Conservation (phyloP, 148 eudicot genomes). For the Cornus controversa region DNA sequence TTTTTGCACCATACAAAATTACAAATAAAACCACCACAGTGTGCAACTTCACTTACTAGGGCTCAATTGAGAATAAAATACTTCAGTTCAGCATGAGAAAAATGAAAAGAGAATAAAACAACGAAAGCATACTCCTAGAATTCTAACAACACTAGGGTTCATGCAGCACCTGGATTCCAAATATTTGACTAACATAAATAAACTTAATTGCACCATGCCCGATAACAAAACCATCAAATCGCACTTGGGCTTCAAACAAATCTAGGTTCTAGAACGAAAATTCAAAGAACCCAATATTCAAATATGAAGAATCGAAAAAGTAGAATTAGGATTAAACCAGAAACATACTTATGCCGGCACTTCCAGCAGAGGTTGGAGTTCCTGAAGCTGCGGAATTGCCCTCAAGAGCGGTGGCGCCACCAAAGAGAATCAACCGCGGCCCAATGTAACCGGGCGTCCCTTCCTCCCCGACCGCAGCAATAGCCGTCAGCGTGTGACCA, state of each 20-base stretch:
- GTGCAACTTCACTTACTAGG: not conserved
- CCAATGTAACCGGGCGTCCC: constrained; percentile 77
- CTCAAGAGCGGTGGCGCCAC: constrained; percentile 96
- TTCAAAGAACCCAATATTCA: not conserved
- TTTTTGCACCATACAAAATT: not conserved
- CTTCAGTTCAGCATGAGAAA: not conserved
- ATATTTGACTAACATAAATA: not conserved
- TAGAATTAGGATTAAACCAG: not conserved
- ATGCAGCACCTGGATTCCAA: not conserved
- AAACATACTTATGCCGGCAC: constrained; percentile 92
- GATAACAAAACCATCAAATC: no score
- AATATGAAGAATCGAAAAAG: not conserved
- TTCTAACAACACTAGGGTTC: not conserved
- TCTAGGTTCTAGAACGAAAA: constrained; percentile 8
- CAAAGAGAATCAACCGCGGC: constrained; percentile 82
- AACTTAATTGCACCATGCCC: not conserved
- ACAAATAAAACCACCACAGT: not conserved
- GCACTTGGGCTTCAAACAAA: not conserved
- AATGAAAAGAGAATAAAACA: not conserved
- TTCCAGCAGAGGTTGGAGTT: constrained; percentile 92
- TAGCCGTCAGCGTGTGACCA: constrained; percentile 96
- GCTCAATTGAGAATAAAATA: not conserved
- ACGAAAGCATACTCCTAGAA: no score
- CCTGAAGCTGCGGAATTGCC: constrained; percentile 84
- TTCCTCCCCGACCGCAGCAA: constrained; percentile 92